Conservation (phyloP, 257 asterid species). For the Capsicum baccatum region DNA sequence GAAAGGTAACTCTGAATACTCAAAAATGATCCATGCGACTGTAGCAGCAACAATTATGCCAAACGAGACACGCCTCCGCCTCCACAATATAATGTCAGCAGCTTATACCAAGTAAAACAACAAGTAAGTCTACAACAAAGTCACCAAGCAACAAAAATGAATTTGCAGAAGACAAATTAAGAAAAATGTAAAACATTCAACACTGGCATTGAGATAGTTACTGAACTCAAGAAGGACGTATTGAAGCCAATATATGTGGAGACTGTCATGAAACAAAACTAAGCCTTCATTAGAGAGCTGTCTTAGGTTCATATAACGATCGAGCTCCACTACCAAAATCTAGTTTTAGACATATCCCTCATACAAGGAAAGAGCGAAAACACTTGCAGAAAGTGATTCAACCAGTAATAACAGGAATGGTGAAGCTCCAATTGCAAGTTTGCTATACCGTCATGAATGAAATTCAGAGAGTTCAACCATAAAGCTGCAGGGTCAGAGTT, state of each 20-base stretch:
- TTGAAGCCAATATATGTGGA: not conserved
- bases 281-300: not conserved
- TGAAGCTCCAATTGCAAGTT: not conserved
- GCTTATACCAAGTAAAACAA: conserved; percentile 53
- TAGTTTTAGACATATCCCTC: not conserved
- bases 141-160: conserved; percentile 17
- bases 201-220: not conserved
- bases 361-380: not conserved
- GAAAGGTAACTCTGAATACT: conserved; percentile 74
- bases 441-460: not conserved
- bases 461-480: not conserved
- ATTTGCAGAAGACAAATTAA: conserved; percentile 31
- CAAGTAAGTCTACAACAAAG: conserved; percentile 35
- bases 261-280: not conserved
- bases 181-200: not conserved
- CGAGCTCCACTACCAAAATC: not conserved
- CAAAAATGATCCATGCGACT: conserved; percentile 78
- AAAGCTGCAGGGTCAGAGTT: not conserved
- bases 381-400: not conserved
- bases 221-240: not conserved
- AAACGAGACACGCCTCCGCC: conserved; percentile 63
- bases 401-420: not conserved
- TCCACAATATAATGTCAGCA: conserved; percentile 90
- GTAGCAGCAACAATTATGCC: conserved; percentile 77
- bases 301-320: not conserved